Conservation (phyloP, 805 yeast species). For the Saccharomycopsis javanensis region DNA sequence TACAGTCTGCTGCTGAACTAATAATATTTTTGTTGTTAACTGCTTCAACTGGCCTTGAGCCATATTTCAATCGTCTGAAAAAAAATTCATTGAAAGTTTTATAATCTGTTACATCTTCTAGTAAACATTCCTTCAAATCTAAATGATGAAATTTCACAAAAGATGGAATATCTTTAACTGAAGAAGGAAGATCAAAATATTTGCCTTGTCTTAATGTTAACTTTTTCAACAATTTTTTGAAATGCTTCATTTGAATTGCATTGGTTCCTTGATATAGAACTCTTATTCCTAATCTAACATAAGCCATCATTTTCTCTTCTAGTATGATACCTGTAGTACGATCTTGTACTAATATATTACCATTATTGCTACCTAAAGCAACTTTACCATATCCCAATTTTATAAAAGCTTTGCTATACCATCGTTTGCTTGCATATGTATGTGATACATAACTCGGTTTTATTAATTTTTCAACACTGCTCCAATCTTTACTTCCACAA, state of each 20-base stretch:
- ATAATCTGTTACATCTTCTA: conserved; percentile 39
- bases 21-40: conserved; percentile 38
- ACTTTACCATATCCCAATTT: conserved; percentile 85
- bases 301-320: conserved; percentile 88
- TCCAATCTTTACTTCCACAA: conserved; percentile 74
- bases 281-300: conserved; percentile 81
- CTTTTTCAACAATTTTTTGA: conserved; percentile 50
- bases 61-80: conserved; percentile 64
- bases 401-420: conserved; percentile 78
- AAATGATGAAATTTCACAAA: conserved; percentile 79
- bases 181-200: conserved; percentile 66
- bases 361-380: conserved; percentile 79
- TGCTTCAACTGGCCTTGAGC: conserved; percentile 62
- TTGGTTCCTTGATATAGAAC: conserved; percentile 70
- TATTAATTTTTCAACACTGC: conserved; percentile 51
- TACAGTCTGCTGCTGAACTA: conserved; percentile 79
- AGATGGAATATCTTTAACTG: conserved; percentile 57
- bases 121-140: conserved; percentile 59
- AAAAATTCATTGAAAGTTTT: conserved; percentile 83
- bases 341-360: conserved; percentile 90
- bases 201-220: conserved; percentile 73
- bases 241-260: conserved; percentile 44
- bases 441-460: conserved; percentile 68
- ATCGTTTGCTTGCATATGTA: conserved; percentile 72
- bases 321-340: conserved; percentile 78